phyloP scores from a whole-genome alignment of 495 filamentous ascomycete species.

The Xylaria scruposa region DNA sequence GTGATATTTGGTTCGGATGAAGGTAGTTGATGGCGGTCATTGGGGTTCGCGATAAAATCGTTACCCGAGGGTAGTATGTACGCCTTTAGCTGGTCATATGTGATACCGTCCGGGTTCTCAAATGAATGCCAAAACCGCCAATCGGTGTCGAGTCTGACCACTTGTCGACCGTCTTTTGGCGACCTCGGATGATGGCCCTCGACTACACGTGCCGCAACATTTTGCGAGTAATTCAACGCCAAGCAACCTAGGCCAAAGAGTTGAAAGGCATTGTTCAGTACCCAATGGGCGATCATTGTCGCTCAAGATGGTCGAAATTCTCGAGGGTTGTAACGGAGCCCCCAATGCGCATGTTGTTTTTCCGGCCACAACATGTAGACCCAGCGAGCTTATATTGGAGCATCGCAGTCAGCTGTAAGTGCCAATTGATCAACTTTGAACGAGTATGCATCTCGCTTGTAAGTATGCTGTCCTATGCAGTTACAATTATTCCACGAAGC shows the following conservation, averaged over 20 bases:
- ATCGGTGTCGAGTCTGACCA: constrained; percentile 35
- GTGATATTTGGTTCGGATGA: not conserved
- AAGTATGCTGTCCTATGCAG: not conserved
- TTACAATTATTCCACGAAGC: constrained; percentile 20
- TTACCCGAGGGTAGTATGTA: constrained; percentile 40
- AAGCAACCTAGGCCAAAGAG: constrained; percentile 1
- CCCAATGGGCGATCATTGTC: not conserved
- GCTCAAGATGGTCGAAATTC: not conserved
- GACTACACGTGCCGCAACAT: not conserved
- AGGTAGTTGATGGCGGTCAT: constrained; percentile 20
- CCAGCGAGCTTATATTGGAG: not conserved
- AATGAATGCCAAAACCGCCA: constrained; percentile 42
- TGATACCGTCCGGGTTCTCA: constrained; percentile 34
- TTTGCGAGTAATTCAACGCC: not conserved
- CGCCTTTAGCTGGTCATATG: constrained; percentile 36
- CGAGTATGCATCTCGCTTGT: not conserved
- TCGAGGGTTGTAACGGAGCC: not conserved
- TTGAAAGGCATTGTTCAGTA: not conserved
- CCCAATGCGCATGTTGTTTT: not conserved
- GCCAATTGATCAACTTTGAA: not conserved
- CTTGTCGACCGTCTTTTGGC: constrained; percentile 19
- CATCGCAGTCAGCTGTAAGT: not conserved
- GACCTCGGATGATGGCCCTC: not conserved
- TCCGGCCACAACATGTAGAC: not conserved
- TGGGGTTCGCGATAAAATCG: constrained; percentile 35